A percentile compares a stretch with the other conserved stretches of the same genome.
These are phyloP conservation scores for Phialophora tarda DNA, from an alignment of 2,329 filamentous ascomycete genomes.

Conservation along the genomic window DNA sequence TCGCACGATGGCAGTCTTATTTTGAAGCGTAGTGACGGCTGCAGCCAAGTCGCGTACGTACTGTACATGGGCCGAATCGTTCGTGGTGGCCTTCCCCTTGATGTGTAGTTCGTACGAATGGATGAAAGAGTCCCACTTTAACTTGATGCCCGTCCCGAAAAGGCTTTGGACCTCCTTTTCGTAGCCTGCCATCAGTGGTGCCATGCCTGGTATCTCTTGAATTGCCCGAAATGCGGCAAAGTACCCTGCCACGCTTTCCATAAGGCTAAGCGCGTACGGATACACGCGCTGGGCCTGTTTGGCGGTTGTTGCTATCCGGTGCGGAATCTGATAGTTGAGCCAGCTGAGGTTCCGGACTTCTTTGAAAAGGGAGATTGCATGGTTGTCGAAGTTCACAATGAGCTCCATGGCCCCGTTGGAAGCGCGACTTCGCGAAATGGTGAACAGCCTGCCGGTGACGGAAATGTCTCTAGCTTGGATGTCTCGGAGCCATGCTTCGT, in stretches of 20 bases:
- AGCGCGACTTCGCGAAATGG: constrained; percentile 85
- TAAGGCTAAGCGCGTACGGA: constrained; percentile 94
- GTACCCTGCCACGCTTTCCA: constrained; percentile 97
- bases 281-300: constrained; percentile 99
- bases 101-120: constrained; percentile 93
- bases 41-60: constrained; percentile 93
- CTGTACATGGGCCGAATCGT: constrained; percentile 91
- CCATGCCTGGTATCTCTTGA: constrained; percentile 81
- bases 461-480: constrained; percentile 86
- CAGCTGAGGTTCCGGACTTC: constrained; percentile 95
- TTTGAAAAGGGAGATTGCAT: constrained; percentile 97
- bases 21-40: constrained; percentile 84
- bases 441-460: constrained; percentile 90
- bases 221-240: constrained; percentile 87
- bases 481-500: constrained; percentile 92
- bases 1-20: constrained; percentile 79
- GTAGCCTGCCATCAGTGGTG: constrained; percentile 86
- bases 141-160: constrained; percentile 82
- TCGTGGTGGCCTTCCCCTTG: constrained; percentile 62
- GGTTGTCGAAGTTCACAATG: constrained; percentile 92
- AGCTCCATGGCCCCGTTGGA: constrained; percentile 88
- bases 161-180: constrained; percentile 86
- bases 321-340: constrained; percentile 92
- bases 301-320: constrained; percentile 91
- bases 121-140: constrained; percentile 97